A percentile compares a stretch with the other conserved stretches of the same genome.
Conservation (phyloP, 257 asterid genomes). For the Dorcoceras hygrometricum region DNA sequence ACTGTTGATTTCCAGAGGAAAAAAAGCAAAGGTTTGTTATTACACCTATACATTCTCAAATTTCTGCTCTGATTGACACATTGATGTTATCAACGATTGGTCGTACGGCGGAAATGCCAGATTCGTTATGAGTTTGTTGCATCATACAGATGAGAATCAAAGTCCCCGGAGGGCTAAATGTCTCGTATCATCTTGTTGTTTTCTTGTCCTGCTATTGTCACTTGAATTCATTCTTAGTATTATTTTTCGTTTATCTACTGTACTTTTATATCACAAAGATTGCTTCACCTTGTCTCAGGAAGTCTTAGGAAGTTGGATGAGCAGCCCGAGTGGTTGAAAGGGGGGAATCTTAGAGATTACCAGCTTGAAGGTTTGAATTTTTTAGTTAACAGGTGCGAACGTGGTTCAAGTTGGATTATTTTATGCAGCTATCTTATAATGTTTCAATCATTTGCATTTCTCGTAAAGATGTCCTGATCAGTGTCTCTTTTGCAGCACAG, state of each 20-base stretch:
- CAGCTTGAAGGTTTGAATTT: conserved; percentile 99
- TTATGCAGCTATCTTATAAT: conserved; percentile 10
- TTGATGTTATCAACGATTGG: conserved; percentile 5
- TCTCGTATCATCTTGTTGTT: not conserved
- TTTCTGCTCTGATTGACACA: conserved; percentile 10
- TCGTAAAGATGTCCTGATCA: conserved; percentile 39
- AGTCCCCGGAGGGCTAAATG: not conserved
- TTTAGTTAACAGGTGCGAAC: conserved; percentile 87
- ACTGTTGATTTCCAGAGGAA: conserved; percentile 93
- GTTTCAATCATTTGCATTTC: conserved; percentile 23
- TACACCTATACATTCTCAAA: not conserved
- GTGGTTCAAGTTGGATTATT: conserved; percentile 29
- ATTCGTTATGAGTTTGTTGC: conserved; percentile 8
- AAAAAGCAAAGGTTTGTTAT: conserved; percentile 77
- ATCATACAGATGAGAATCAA: conserved; percentile 7
- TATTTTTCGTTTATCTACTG: not conserved
- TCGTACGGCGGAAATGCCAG: conserved; percentile 6
- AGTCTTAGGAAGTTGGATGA: conserved; percentile 97
- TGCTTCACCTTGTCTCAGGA: conserved; percentile 48
- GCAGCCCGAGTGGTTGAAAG: conserved; percentile 98
- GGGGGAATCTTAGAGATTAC: conserved; percentile 98
- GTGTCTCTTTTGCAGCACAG: conserved; percentile 59
- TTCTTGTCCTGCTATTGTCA: conserved; percentile 12
- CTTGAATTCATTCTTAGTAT: not conserved
- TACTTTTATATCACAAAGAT: conserved; percentile 11